Conservation (phyloP, 1,284 basidiomycete genomes). For the Vanrija humicola region DNA sequence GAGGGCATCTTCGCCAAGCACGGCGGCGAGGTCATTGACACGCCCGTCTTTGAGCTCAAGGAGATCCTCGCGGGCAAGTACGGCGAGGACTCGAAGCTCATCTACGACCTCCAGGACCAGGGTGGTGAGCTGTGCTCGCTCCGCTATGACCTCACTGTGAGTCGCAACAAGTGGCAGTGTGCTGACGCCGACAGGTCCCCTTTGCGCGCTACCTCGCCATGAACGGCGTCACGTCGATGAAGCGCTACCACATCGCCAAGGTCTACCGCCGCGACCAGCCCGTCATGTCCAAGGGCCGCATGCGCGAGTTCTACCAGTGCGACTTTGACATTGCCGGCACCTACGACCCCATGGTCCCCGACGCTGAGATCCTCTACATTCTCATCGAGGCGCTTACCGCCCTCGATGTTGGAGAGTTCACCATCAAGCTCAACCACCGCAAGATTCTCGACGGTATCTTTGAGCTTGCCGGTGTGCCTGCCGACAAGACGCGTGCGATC, state of each 20-base stretch:
- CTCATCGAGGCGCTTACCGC: slow-evolving; percentile 75
- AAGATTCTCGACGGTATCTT: slow-evolving; percentile 98
- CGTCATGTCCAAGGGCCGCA: slow-evolving; percentile 95
- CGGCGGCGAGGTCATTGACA: slow-evolving; percentile 91
- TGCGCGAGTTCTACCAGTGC: slow-evolving; percentile 98
- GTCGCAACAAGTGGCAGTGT: not conserved
- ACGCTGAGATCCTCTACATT: slow-evolving; percentile 84
- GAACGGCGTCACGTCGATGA: slow-evolving; percentile 71
- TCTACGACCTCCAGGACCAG: slow-evolving; percentile 97
- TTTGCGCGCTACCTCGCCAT: slow-evolving; percentile 94
- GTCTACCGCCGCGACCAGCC: slow-evolving; percentile 96
- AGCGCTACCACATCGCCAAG: slow-evolving; percentile 97
- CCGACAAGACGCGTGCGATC: slow-evolving; percentile 87
- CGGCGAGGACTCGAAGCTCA: slow-evolving; percentile 95
- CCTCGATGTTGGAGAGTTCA: slow-evolving; percentile 88
- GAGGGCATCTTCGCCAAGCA: slow-evolving; percentile 84
- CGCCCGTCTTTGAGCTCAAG: slow-evolving; percentile 95
- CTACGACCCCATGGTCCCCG: slow-evolving; percentile 96
- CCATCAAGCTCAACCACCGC: slow-evolving; percentile 94
- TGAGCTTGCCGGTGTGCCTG: slow-evolving; percentile 89
- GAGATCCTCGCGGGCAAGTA: slow-evolving; percentile 95
- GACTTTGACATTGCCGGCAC: slow-evolving; percentile 94
- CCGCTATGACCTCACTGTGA: slow-evolving; percentile 88
- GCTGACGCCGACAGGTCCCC: slow-evolving; percentile 54
- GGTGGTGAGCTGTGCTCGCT: slow-evolving; percentile 96